Evolutionary conservation across 2,329 filamentous ascomycete genomes (phyloP), one percentile per base, ranked within the genome.

Genomic region (Stromatinia cepivora): DNA sequence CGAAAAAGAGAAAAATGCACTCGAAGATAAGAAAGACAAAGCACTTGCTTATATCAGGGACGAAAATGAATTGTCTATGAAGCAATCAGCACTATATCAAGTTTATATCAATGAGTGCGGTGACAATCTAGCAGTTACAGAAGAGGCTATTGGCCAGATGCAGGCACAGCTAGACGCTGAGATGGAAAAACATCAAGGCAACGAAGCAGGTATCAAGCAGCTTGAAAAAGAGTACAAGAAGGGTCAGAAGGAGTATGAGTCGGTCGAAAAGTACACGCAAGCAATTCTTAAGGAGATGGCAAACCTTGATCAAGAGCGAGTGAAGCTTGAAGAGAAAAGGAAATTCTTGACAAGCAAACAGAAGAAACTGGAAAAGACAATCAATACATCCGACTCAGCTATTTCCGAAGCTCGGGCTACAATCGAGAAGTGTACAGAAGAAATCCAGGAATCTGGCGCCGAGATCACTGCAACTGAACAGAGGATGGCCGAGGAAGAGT

Each of bases 261-360:
- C 84, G 1, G 87, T 96, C 72, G 92, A 97, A 74, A 94, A 96
- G 80, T 86, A 92, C 66, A 89, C 90, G 0, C 92, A 97, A 74
- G 85, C 83, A 36, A 84, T 97, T 67, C 82, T 90, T 71, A 97
- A 97, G 78, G 92, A 98, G 78, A 89, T 95, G 81, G 89, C 93
- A 57, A 94, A 94, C 78, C 93, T 96, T 72, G 96, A 99, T 77
- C 97, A 98, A 78, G 95, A 98, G 78, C 90, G 90, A 31, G 95
- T 99, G 80, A 99, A 99, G 78, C 94, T 97, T 74, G 94, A 98
- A 73, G 96, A 99, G 80, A 98, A 98, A 84, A 90, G 91, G 79
- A 99, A 99, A 79, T 98, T 98, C 80, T 82, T 99, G 73, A 84
- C 87, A 2, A 90, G 90, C 77, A 99, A 99, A 82, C 90, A 92